Base-by-base conservation (phyloP, 2,329 filamentous ascomycete species). In the Aspergillus puulaauensis region DNA sequence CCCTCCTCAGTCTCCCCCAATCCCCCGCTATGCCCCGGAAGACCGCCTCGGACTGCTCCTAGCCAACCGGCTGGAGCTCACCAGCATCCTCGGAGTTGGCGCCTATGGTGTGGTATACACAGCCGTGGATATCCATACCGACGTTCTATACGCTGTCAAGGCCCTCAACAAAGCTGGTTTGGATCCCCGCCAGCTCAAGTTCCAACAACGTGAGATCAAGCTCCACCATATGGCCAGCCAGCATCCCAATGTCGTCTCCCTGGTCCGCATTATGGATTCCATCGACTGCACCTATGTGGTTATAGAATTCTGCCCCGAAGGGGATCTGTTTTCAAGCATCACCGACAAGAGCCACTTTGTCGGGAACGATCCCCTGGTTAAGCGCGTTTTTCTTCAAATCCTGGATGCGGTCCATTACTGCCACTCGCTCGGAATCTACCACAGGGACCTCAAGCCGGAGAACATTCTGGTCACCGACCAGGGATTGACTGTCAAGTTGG, bases 21-120 rank as follows among this genome's bases (percentile, higher is more conserved):
- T 72, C 54, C 64, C 72, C 52, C 77, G 82, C 61, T 79, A 84
- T 68, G 77, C 85, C 56, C 91, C 93, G 43, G 90, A 96, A 83
- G 90, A 93, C 72, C 87, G 92, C 71, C 78, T 98, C 81, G 93
- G 93, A 75, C 86, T 88, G 66, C 82, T 93, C 66, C 84, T 98
- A 64, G 90, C 90, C 67, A 89, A 89, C 72, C 87, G 90, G 73
- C 83, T 97, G 66, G 88, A 93, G 79, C 81, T 98, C 69, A 91
- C 87, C 63, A 85, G 87, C 61, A 90, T 98, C 67, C 84, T 98
- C 61, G 95, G 95, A 64, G 90, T 93, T 51, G 95, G 95, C 67
- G 95, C 95, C 57, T 99, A 99, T 77, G 95, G 95, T 64, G 93
- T 97, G 43, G 95, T 99, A 24, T 98, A 98, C 80, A 86, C 88